Conservation (phyloP, 2,329 filamentous ascomycete species). For the Colletotrichum incanum region DNA sequence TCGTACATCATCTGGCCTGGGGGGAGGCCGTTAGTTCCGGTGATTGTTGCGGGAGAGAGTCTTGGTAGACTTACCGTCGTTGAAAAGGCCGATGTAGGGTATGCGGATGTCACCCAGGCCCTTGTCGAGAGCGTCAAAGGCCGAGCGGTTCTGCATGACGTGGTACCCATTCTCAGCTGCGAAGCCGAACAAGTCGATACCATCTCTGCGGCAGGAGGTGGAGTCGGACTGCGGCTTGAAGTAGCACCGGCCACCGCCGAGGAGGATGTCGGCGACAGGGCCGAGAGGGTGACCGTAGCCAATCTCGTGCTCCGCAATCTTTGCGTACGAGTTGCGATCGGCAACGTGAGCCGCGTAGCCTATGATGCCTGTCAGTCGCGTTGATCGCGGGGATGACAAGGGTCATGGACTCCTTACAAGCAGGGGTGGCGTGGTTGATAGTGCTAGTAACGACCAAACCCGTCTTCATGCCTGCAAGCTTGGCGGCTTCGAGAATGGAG, state of each 20-base stretch:
- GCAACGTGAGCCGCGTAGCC: conserved; percentile 54
- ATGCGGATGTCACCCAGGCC: conserved; percentile 49
- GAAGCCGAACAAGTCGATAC: conserved; percentile 54
- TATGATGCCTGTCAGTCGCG: background rate
- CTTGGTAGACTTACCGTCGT: conserved; percentile 46
- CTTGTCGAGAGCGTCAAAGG: conserved; percentile 52
- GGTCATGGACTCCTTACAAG: conserved; percentile 43
- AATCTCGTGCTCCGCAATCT: conserved; percentile 57
- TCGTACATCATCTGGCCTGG: conserved; percentile 52
- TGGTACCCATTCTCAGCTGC: conserved; percentile 54
- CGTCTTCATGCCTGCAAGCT: conserved; percentile 57
- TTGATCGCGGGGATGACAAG: background rate
- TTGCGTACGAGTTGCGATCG: conserved; percentile 52
- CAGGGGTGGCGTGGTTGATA: conserved; percentile 55
- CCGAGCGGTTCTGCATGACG: conserved; percentile 54
- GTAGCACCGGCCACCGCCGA: conserved; percentile 59
- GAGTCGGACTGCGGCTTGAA: conserved; percentile 56
- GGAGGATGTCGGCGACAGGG: conserved; percentile 55
- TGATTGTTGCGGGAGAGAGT: no score
- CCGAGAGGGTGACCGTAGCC: conserved; percentile 57
- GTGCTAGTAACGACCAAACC: conserved; percentile 59
- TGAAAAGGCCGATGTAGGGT: conserved; percentile 58
- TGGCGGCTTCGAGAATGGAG: conserved; percentile 58
- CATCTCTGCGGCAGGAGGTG: conserved; percentile 55
- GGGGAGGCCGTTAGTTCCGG: background rate